Conservation (phyloP, 1,284 basidiomycete species). For the Cryptococcus sp. region DNA sequence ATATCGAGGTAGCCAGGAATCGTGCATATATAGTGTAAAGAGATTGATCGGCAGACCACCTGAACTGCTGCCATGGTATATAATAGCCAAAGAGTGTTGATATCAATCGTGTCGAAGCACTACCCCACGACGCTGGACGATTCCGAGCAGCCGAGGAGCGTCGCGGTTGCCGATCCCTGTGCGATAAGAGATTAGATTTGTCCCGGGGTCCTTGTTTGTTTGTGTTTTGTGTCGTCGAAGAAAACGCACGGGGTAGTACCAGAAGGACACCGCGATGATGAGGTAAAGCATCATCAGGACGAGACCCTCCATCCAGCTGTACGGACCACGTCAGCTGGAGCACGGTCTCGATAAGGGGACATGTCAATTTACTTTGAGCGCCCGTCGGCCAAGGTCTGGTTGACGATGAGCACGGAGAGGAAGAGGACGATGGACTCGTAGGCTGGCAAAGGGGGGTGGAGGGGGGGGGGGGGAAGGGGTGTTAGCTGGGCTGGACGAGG, state of each 20-base stretch:
- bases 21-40: too few species aligned
- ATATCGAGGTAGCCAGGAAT: background rate
- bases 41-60: too few species aligned
- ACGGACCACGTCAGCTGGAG: background rate
- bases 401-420: slow-evolving; percentile 72
- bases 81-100: too few species aligned
- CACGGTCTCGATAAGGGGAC: background rate
- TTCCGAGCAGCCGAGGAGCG: slow-evolving; percentile 31
- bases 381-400: slow-evolving; percentile 71
- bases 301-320: slow-evolving; percentile 54
- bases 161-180: slow-evolving; percentile 40
- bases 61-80: too few species aligned
- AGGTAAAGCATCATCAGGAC: slow-evolving; percentile 55
- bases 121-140: slow-evolving; percentile 15
- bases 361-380: slow-evolving; percentile 33
- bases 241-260: slow-evolving; percentile 36
- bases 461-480: too few species aligned
- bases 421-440: slow-evolving; percentile 54
- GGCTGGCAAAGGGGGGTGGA: slow-evolving; percentile 12
- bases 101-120: too few species aligned
- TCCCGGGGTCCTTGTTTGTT: too few species aligned
- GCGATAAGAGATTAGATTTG: background rate
- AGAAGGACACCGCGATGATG: slow-evolving; percentile 49
- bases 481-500: background rate
- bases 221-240: too few species aligned